These are phyloP conservation scores for Chalara sp. DNA, from an alignment of 2,329 filamentous ascomycete species.

Conservation along the genomic window DNA sequence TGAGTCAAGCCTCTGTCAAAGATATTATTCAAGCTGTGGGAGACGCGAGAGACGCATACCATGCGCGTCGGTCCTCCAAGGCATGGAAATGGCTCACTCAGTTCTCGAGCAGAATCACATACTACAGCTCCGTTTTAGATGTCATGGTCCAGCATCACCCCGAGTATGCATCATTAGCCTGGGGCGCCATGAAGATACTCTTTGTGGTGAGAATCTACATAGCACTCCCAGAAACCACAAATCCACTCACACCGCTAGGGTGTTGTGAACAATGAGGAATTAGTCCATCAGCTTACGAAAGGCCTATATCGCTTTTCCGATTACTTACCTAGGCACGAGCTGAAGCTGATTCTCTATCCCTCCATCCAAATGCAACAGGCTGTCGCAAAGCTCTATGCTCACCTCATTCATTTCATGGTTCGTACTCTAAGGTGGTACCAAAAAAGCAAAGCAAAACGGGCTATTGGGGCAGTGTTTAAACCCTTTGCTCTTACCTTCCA, in stretches of 20 bases:
- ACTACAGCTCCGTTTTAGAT: slow-evolving; percentile 7
- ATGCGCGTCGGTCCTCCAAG: background rate
- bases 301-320: slow-evolving; percentile 13
- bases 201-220: background rate
- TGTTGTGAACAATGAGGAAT: slow-evolving; percentile 14
- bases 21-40: background rate
- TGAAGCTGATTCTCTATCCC: slow-evolving; percentile 13
- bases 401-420: slow-evolving; percentile 19
- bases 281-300: slow-evolving; percentile 10
- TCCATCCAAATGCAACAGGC: slow-evolving; percentile 12
- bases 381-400: slow-evolving; percentile 13
- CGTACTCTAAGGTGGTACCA: slow-evolving; percentile 16
- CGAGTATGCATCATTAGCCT: slow-evolving; percentile 10
- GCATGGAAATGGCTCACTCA: slow-evolving; percentile 2
- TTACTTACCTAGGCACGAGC: slow-evolving; percentile 10
- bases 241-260: slow-evolving; percentile 5
- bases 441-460: slow-evolving; percentile 9
- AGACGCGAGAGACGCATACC: background rate
- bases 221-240: background rate
- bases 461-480: slow-evolving; percentile 9
- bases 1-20: background rate
- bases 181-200: slow-evolving; percentile 5
- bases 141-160: slow-evolving; percentile 6
- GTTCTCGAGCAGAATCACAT: background rate
- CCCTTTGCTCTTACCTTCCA: slow-evolving; percentile 15